Conservation (phyloP, 164 flowering plant genomes). For the Vitis cinerea region DNA sequence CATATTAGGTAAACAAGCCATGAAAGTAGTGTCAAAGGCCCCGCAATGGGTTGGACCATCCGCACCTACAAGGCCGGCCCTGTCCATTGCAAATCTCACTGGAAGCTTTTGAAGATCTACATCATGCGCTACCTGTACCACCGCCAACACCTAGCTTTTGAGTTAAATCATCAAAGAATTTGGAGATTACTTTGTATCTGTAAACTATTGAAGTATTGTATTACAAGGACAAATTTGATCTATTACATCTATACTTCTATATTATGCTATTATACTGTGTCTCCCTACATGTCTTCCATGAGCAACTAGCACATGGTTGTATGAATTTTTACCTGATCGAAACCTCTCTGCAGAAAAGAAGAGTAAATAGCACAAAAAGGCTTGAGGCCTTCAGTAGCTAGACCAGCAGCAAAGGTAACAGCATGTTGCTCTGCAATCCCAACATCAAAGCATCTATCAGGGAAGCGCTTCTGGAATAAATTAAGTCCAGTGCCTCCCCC, state of each 20-base stretch:
- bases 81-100: constrained; percentile 49
- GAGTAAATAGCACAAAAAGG: constrained; percentile 58
- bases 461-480: constrained; percentile 43
- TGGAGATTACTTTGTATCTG: too few species aligned
- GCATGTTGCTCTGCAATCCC: constrained; percentile 70
- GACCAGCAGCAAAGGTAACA: constrained; percentile 60
- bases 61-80: constrained; percentile 59
- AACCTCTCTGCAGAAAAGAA: constrained; percentile 52
- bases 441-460: constrained; percentile 47
- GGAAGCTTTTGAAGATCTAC: constrained; percentile 60
- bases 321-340: constrained; percentile 41
- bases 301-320: too few species aligned
- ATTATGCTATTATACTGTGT: too few species aligned
- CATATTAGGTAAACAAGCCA: constrained; percentile 64
- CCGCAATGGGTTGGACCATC: constrained; percentile 64
- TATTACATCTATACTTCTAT: too few species aligned
- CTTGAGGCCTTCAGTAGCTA: constrained; percentile 54
- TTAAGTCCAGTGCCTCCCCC: constrained; percentile 58
- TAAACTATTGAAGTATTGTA: too few species aligned
- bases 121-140: constrained; percentile 49
- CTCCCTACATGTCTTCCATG: too few species aligned
- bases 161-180: too few species aligned
- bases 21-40: constrained; percentile 47
- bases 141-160: neutral
- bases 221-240: too few species aligned